These are phyloP conservation scores for Thalassiosira tumida DNA, from an alignment of 352 stramenopile genomes.

Conservation along the genomic window DNA sequence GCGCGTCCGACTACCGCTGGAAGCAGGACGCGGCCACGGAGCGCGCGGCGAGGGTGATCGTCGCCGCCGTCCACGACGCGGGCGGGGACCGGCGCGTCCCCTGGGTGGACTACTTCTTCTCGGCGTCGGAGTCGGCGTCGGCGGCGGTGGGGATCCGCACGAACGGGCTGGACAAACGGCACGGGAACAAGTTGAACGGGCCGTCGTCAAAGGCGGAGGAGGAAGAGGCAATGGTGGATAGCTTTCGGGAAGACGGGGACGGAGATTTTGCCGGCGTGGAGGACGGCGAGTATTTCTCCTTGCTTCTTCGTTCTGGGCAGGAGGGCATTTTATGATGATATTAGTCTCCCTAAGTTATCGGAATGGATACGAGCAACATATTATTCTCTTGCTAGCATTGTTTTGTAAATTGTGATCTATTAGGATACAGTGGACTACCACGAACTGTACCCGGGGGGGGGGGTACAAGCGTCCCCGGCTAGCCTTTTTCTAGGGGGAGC, in stretches of 20 bases:
- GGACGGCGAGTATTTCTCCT: slow-evolving; percentile 26
- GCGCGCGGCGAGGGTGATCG: slow-evolving; percentile 92
- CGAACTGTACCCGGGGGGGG: too few relatives aligned
- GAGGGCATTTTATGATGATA: too few relatives aligned
- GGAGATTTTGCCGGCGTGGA: slow-evolving; percentile 6
- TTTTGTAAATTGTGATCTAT: too few relatives aligned
- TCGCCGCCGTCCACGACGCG: slow-evolving; percentile 86
- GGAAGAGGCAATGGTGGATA: not conserved
- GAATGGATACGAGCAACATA: too few relatives aligned
- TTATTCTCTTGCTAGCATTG: too few relatives aligned
- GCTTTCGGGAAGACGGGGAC: not conserved
- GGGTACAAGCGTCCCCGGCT: too few relatives aligned
- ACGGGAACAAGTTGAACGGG: slow-evolving; percentile 71
- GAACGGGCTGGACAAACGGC: slow-evolving; percentile 78
- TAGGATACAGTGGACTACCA: too few relatives aligned
- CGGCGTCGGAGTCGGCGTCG: slow-evolving; percentile 79
- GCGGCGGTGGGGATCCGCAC: slow-evolving; percentile 83
- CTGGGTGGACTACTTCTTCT: slow-evolving; percentile 89
- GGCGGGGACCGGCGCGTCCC: slow-evolving; percentile 83
- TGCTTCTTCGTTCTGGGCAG: slow-evolving; percentile 3
- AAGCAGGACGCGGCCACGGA: slow-evolving; percentile 89
- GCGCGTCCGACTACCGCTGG: slow-evolving; percentile 86
- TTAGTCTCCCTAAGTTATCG: too few relatives aligned
- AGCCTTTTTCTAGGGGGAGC: too few relatives aligned
- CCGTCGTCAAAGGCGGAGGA: not conserved